Evolutionary conservation across 352 stramenopile species (phyloP), one percentile per base, ranked within the genome.

Genomic region (Phytophthora podocarpi): DNA sequence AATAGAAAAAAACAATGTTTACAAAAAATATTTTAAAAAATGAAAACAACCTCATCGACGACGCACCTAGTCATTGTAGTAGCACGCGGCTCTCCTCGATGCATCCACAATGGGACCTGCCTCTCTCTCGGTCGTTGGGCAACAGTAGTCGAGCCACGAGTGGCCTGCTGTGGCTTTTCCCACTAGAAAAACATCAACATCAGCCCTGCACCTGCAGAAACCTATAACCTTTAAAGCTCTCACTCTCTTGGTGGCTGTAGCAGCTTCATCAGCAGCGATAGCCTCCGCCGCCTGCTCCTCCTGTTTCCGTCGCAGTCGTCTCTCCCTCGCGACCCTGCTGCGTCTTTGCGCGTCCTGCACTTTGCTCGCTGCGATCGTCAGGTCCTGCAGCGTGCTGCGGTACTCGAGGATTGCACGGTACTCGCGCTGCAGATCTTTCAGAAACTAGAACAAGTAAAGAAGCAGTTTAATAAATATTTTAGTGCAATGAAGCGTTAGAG

Each of bases 351-450:
- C 51, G 35, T 67, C 41, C 32, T 76, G 67, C 36, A 80, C 37
- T 27, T 72, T 62, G 39, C 21, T 64, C 16, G 65, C 59, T 12
- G 51, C 59, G 8, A 57, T 32, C 15, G 48, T 34, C 13, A 90
- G 43, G 1, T 78, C 59, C 20, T 86, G 49, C 37, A 90, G 60
- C 34, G 65, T 70, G 45, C 69, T 67, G 30, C 70, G 56, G 55
- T 89, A 88, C 43, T 85, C 70, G 15, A 77, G 39, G 4, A 89
- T 67, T 11, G 67, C 41, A 20, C 56, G 52, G 40, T 85, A 88
- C 41, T 90, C 81, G 21, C 46, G 31, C 63, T 89, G 67, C 1
- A 89, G 59, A 12, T 87, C 79, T 10, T 69, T 57, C 1, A 90
- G 37, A 43, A 80, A 70, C 66, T 78, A 40, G 15, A 54, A 34